Percentiles rank a stretch among this genome's conserved stretches.
Conservation (phyloP, 495 filamentous ascomycete genomes). For the Aspergillus wentii region DNA sequence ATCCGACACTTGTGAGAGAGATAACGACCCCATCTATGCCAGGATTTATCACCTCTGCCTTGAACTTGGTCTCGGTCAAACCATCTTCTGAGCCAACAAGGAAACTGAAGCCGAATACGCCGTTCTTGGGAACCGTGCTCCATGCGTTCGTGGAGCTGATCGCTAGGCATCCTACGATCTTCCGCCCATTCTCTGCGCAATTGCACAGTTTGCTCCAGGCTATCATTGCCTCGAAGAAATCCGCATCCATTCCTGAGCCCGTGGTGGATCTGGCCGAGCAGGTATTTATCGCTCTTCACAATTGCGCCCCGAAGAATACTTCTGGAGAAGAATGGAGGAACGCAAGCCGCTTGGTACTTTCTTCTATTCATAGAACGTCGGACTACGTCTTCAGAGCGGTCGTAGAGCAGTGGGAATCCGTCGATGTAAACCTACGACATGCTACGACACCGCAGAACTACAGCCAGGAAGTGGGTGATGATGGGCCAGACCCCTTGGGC, state of each 20-base stretch:
- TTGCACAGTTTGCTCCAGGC: conserved; percentile 54
- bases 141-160: conserved; percentile 62
- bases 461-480: conserved; percentile 33
- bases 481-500: conserved; percentile 38
- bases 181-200: conserved; percentile 67
- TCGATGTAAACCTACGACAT: conserved; percentile 25
- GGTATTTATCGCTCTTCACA: conserved; percentile 63
- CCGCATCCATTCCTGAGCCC: conserved; percentile 34
- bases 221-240: conserved; percentile 33
- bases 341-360: conserved; percentile 52
- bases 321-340: conserved; percentile 69
- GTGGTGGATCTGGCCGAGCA: conserved; percentile 50
- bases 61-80: conserved; percentile 58
- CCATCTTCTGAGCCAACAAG: conserved; percentile 34
- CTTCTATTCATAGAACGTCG: conserved; percentile 59
- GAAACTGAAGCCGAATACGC: conserved; percentile 35
- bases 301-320: conserved; percentile 70
- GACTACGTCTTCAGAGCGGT: conserved; percentile 72
- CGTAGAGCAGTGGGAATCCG: conserved; percentile 71
- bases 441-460: conserved; percentile 21
- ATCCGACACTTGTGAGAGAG: conserved; percentile 78
- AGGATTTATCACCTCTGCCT: conserved; percentile 63
- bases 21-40: conserved; percentile 81
- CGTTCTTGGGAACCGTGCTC: conserved; percentile 58
- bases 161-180: conserved; percentile 70